These are phyloP conservation scores for Clonostachys rosea DNA, from an alignment of 2,329 filamentous ascomycete species.

Conservation along the genomic window DNA sequence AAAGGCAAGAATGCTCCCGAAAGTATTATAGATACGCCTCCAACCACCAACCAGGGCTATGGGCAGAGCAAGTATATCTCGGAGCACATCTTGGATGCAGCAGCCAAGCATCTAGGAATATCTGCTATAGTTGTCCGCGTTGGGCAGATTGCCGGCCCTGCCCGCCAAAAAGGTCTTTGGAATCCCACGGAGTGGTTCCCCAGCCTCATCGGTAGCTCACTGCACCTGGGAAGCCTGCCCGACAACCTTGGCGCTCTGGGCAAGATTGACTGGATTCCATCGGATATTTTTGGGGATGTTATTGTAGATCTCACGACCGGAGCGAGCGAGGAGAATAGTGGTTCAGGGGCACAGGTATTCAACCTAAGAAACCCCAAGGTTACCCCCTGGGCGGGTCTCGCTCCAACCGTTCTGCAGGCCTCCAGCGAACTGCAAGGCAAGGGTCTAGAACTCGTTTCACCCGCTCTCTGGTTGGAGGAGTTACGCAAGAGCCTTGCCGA, in stretches of 20 bases:
- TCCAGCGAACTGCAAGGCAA: too few relatives aligned
- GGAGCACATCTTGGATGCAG: slow-evolving; percentile 34
- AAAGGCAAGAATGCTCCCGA: too few relatives aligned
- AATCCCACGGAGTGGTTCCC: slow-evolving; percentile 55
- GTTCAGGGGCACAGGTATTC: too few relatives aligned
- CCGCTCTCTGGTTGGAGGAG: too few relatives aligned
- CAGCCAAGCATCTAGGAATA: slow-evolving; percentile 24
- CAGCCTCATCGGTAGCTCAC: slow-evolving; percentile 39
- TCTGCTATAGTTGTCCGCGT: slow-evolving; percentile 34
- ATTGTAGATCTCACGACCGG: slow-evolving; percentile 12
- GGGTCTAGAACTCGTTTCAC: too few relatives aligned
- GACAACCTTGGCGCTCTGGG: slow-evolving; percentile 32
- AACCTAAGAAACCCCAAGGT: too few relatives aligned
- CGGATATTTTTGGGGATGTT: slow-evolving; percentile 39
- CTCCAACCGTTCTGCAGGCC: too few relatives aligned
- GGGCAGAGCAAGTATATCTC: slow-evolving; percentile 36
- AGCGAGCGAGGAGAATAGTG: too few relatives aligned
- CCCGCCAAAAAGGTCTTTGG: slow-evolving; percentile 39
- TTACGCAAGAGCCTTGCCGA: too few relatives aligned
- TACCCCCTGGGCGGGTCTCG: too few relatives aligned
- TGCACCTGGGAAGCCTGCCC: slow-evolving; percentile 41
- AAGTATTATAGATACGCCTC: too few relatives aligned
- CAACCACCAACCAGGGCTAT: slow-evolving; percentile 22
- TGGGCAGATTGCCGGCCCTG: slow-evolving; percentile 40
- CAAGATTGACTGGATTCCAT: slow-evolving; percentile 49